These are phyloP conservation scores for Guadua angustifolia DNA, from an alignment of 176 grass and related monocot species.

Conservation along the genomic window DNA sequence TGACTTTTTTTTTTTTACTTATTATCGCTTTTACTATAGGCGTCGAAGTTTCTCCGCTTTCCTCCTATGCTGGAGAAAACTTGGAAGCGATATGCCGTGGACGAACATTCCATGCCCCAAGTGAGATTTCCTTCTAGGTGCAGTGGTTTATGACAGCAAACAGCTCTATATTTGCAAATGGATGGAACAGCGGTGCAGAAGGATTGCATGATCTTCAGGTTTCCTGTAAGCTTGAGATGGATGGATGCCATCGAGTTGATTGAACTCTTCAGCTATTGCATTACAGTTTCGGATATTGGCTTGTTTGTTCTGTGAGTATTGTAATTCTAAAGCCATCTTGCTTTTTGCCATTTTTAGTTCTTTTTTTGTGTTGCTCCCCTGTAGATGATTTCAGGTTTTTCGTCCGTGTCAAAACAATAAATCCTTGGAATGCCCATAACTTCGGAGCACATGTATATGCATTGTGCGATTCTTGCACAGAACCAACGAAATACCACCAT, in stretches of 20 bases:
- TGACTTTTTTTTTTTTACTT: not conserved
- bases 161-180: conserved; percentile 3
- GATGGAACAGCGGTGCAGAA: not conserved
- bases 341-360: not conserved
- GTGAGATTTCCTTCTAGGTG: conserved; percentile 77
- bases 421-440: not conserved
- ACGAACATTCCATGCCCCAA: conserved; percentile 83
- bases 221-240: conserved; percentile 12
- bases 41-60: conserved; percentile 87
- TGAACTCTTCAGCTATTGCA: not conserved
- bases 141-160: not conserved
- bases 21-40: conserved; percentile 38
- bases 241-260: not conserved
- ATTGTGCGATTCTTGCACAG: not conserved
- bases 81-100: conserved; percentile 87
- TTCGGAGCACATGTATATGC: conserved; percentile 8
- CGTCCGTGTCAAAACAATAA: not conserved
- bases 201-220: not conserved
- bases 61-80: conserved; percentile 76
- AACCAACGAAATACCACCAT: not conserved
- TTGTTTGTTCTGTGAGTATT: conserved; percentile 11
- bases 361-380: not conserved
- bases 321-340: conserved; percentile 18
- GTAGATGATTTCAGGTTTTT: not conserved
- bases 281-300: not conserved